Evolutionary conservation across 2,329 filamentous ascomycete genomes (phyloP), one percentile per base, ranked within the genome.

Genomic region (Chaetothyriales sp.): DNA sequence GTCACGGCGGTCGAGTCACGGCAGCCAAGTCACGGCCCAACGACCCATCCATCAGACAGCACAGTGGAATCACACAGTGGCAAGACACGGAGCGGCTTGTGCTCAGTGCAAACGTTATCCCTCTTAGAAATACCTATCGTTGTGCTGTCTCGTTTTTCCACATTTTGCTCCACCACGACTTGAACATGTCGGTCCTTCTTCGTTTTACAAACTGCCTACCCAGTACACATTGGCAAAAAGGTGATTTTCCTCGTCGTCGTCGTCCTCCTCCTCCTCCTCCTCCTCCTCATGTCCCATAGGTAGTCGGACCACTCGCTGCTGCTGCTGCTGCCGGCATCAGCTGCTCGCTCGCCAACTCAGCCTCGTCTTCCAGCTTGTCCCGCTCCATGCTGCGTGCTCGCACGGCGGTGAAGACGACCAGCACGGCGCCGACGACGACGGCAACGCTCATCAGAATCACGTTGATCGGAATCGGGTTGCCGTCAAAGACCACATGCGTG

Each of bases 391-490:
- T 51, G 37, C 66, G 62, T 25, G 72, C 77, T 62, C 73, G 73
- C 52, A 67, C 66, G 57, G 66, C 71, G 1, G 94, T 86, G 65
- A 50, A 59, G n/a, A 64, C 67, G 9, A 90, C 82, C 6, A 95
- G 70, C 5, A 69, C 70, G 1, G 75, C 53, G 0, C 89, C 89
- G 1, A 90, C 74, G 0, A 77, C 63, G 7, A 85, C 64, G 0
- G 83, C 86, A 0, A 78, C 52, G 0, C 68, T 63, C 47, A 90
- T 67, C 18, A 95, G 67, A 0, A 84, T 73, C 2, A 85, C 49
- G 64, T 95, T 92, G 10, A 94, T 82, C 0, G 87, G 87, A 0
- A 86, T 70, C 0, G 89, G 89, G 64, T 94, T 75, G 4, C 82
- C 80, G 19, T 72, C 61, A 63, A 90, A 95, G 0, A 75, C 75